These are phyloP conservation scores for Phoma sp. DNA, from an alignment of 2,329 filamentous ascomycete species.

Conservation along the genomic window DNA sequence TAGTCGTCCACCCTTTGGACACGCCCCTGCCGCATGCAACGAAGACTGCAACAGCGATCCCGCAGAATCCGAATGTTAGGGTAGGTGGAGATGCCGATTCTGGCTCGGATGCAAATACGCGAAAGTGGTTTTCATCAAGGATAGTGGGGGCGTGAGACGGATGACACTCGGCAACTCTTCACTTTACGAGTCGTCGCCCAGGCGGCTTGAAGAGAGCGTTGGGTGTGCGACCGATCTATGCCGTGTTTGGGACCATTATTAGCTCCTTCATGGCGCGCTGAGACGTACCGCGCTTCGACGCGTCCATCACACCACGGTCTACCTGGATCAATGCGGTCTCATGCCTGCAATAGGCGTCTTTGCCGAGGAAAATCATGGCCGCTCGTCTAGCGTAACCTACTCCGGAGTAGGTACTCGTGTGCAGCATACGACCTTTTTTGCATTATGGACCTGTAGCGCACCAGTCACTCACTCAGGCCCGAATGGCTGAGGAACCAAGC, in stretches of 20 bases:
- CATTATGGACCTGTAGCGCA: conserved; percentile 16
- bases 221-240: conserved; percentile 34
- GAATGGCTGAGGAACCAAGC: conserved; percentile 19
- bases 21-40: conserved; percentile 23
- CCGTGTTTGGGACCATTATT: conserved; percentile 42
- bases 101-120: conserved; percentile 29
- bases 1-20: conserved; percentile 13
- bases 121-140: conserved; percentile 26
- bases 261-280: conserved; percentile 37
- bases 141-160: conserved; percentile 36
- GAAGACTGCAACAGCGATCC: conserved; percentile 15
- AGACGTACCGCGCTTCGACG: conserved; percentile 45
- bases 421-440: conserved; percentile 21
- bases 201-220: conserved; percentile 21
- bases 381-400: conserved; percentile 28
- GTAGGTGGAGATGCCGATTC: conserved; percentile 38
- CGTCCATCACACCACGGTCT: conserved; percentile 35
- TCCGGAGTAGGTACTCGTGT: conserved; percentile 12
- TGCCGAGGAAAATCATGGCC: conserved; percentile 30
- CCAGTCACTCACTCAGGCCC: conserved; percentile 18
- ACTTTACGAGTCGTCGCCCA: conserved; percentile 26
- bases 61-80: conserved; percentile 23
- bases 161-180: conserved; percentile 34
- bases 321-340: conserved; percentile 34
- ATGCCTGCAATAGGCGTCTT: conserved; percentile 28